phyloP scores from a whole-genome alignment of 1,139 yeast genomes.

The Suhomyces terraborum region DNA sequence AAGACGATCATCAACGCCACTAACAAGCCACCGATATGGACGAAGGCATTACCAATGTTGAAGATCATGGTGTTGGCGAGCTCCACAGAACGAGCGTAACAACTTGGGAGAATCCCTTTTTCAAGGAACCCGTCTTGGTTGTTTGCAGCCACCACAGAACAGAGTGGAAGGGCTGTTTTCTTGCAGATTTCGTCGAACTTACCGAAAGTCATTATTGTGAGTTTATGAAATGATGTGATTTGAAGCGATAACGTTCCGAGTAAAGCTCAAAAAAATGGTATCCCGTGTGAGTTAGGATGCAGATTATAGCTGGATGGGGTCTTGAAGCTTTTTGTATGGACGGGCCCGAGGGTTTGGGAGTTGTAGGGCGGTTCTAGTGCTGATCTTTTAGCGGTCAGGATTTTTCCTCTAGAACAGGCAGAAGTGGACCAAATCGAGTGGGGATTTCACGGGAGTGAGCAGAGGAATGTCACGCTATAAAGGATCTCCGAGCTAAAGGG shows the following conservation, averaged over 20 bases:
- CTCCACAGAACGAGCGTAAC: constrained; percentile 85
- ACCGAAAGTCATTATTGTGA: too few species aligned
- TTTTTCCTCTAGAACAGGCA: neutral
- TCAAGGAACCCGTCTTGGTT: constrained; percentile 31
- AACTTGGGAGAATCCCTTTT: constrained; percentile 68
- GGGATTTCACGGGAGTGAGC: neutral
- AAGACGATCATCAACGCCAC: constrained; percentile 72
- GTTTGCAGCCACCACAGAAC: constrained; percentile 59
- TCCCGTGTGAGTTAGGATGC: too few species aligned
- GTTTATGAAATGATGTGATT: too few species aligned
- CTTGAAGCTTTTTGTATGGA: too few species aligned
- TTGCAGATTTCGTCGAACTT: constrained; percentile 68
- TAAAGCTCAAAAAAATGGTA: too few species aligned
- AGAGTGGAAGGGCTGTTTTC: constrained; percentile 74
- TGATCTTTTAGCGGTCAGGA: too few species aligned
- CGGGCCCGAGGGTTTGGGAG: neutral
- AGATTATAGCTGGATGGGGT: too few species aligned
- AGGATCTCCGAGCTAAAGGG: neutral
- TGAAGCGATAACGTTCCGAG: too few species aligned
- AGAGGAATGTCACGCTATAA: neutral
- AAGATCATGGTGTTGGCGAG: constrained; percentile 89
- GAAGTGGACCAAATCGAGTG: neutral
- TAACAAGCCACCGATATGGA: constrained; percentile 72
- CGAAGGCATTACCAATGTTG: constrained; percentile 86
- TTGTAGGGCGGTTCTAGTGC: neutral